These are phyloP conservation scores for Colletotrichum caudatum DNA, from an alignment of 2,329 filamentous ascomycete genomes.

Conservation along the genomic window DNA sequence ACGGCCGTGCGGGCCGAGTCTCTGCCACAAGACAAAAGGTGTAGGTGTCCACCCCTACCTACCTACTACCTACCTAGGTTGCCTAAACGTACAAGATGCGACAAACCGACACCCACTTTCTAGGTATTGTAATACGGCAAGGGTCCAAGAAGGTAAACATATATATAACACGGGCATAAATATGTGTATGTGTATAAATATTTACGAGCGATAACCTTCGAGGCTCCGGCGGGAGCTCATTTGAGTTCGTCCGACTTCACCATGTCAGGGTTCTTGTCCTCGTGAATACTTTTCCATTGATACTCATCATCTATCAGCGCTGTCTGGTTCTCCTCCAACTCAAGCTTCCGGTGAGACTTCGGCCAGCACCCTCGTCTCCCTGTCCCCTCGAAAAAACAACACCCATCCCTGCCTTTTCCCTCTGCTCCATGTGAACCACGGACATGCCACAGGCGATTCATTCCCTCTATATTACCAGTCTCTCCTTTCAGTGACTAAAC, in stretches of 20 bases:
- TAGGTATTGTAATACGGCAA: not conserved
- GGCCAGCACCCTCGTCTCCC: constrained; percentile 18
- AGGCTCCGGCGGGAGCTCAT: not conserved
- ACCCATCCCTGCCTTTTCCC: constrained; percentile 6
- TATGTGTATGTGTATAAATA: not conserved
- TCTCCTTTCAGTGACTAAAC: constrained; percentile 36
- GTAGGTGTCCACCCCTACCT: not conserved
- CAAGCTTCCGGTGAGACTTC: constrained; percentile 19
- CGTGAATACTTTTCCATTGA: constrained; percentile 40
- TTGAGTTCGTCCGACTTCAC: constrained; percentile 4
- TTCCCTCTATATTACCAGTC: constrained; percentile 40
- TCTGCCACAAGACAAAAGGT: not conserved
- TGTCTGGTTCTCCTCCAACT: constrained; percentile 29
- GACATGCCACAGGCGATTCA: constrained; percentile 27
- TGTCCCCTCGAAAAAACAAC: not conserved
- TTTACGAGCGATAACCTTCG: not conserved
- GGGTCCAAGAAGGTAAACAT: not conserved
- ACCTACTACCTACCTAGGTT: not conserved
- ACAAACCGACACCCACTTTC: not conserved
- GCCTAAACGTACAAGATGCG: not conserved
- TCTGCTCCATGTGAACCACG: constrained; percentile 24
- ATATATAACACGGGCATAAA: not conserved
- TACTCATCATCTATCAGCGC: constrained; percentile 39
- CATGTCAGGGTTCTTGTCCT: not conserved
- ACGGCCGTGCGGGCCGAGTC: constrained; percentile 4